Conservation (phyloP, 2,329 filamentous ascomycete species). For the Botrytis cinerea region DNA sequence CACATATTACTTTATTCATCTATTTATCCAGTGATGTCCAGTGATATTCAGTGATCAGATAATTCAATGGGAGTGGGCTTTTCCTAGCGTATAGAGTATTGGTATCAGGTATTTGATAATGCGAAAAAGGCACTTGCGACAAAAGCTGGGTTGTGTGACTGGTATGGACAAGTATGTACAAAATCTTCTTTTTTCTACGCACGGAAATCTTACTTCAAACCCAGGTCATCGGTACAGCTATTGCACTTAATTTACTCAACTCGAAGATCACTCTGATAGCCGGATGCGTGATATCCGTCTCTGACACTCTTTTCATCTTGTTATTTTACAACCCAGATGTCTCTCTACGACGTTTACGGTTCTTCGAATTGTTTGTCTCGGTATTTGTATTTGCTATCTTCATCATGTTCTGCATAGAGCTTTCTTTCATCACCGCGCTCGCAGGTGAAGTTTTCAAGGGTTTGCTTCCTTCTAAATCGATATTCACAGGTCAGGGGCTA, state of each 20-base stretch:
- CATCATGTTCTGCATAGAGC: no score
- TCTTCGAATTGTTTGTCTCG: no score
- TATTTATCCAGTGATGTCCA: not conserved
- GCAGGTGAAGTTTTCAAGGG: no score
- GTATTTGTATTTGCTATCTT: no score
- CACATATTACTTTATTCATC: not conserved
- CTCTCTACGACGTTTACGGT: conserved; percentile 48
- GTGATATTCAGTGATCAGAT: not conserved
- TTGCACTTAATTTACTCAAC: conserved; percentile 65
- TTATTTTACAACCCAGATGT: conserved; percentile 63
- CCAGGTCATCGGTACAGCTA: conserved; percentile 69
- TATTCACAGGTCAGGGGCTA: no score
- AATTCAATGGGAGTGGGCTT: not conserved
- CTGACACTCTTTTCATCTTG: conserved; percentile 66
- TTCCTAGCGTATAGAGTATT: not conserved
- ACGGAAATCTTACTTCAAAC: not conserved
- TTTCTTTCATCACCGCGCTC: no score
- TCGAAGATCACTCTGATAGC: conserved; percentile 63
- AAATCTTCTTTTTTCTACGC: not conserved
- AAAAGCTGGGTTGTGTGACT: conserved; percentile 50
- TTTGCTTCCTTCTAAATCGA: no score
- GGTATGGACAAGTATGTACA: conserved; percentile 42
- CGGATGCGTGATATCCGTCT: conserved; percentile 61
- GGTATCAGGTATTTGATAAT: not conserved
- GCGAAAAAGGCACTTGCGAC: conserved; percentile 4